Conservation (phyloP, 441 rosid species). For the Gossypium lobatum region DNA sequence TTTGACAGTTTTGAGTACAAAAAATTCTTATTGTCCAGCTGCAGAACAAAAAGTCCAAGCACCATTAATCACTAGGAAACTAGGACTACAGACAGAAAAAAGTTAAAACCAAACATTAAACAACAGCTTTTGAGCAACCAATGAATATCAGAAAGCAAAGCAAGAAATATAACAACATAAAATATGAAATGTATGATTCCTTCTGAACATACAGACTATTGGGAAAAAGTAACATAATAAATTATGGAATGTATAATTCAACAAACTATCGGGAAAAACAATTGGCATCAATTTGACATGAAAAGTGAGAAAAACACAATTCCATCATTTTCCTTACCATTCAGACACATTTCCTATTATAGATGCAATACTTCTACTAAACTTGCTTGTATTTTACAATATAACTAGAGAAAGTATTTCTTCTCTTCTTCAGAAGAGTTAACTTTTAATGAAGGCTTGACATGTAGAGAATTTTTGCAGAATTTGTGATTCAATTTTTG, state of each 20-base stretch:
- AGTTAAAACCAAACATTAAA: background rate
- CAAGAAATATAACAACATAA: background rate
- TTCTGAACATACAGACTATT: background rate
- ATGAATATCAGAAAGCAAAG: background rate
- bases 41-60: slow-evolving; percentile 24
- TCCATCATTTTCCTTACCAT: background rate
- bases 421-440: background rate
- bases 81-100: background rate
- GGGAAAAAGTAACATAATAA: background rate
- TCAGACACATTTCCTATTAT: background rate
- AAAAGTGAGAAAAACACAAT: background rate
- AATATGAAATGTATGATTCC: background rate
- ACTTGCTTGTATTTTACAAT: background rate
- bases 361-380: background rate
- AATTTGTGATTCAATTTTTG: background rate
- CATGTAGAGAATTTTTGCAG: background rate
- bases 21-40: slow-evolving; percentile 35
- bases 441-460: background rate
- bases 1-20: slow-evolving; percentile 35
- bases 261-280: background rate
- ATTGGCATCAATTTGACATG: slow-evolving; percentile 2
- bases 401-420: background rate
- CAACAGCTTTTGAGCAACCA: background rate
- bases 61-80: slow-evolving; percentile 2
- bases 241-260: background rate